Base-by-base conservation (phyloP, 2,329 filamentous ascomycete species). In the Xylariales sp. region DNA sequence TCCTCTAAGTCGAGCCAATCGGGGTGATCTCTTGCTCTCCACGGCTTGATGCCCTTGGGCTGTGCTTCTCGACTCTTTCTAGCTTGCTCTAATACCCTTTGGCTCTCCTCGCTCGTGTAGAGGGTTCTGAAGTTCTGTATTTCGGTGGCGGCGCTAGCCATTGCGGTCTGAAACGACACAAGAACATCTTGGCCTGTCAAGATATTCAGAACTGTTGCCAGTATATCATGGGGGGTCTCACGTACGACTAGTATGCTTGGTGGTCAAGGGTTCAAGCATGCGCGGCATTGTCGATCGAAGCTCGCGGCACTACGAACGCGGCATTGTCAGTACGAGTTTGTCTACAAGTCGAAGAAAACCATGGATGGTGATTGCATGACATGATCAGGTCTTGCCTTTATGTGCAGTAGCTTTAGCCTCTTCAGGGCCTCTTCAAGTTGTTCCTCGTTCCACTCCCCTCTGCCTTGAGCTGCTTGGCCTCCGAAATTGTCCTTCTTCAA, bases 21-120 rank as follows among this genome's bases (percentile, higher is more conserved):
- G 3, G 80, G 76, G 42, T 82, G 68, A 25, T 83, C 75, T 41
- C 66, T 70, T 15, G 76, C 69, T 35, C 66, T 69, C 80, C 80
- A 83, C 2, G 73, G 70, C 50, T 70, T 74, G 48, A 83, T 80
- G 4, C 71, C 74, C 38, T 69, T 66, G 0, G 76, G 73, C 31
- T 80, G 73, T 28, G 73, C 68, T 40, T 70, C 63, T 14, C 70
- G 70, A 50, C 78, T 81, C 51, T 72, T 68, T 29, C 59, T 65
- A 2, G 71, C 76, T 43, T 74, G 68, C 9, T 73, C 66, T 40
- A 83, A 63, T 9, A 78, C 64, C 39, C 69, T 69, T 32, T 64
- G 66, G 45, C 62, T 73, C 32, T 69, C 64, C 4, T 73, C 69
- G 48, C 65, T 65, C 9, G 59, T 66, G 54, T 74, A 68, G 5